A percentile compares a stretch with the other conserved stretches of the same genome.
phyloP scores from a whole-genome alignment of 208 protist species.

The Naegleria lovaniensis region DNA sequence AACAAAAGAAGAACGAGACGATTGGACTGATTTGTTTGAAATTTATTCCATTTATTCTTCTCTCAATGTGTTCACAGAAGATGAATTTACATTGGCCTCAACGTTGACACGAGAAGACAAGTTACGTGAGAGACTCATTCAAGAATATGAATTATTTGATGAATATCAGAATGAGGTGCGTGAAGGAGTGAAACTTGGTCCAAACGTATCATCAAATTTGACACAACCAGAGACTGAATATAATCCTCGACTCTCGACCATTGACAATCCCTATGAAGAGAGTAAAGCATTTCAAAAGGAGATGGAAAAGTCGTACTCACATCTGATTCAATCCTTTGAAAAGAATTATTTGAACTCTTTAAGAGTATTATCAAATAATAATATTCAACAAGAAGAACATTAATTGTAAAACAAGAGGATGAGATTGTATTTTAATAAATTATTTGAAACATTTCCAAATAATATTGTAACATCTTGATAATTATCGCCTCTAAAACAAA shows the following conservation, averaged over 20 bases:
- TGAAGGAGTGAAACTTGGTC: background rate
- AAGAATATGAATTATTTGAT: conserved; percentile 4
- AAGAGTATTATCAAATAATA: too few species aligned
- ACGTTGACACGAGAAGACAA: background rate
- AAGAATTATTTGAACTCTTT: too few species aligned
- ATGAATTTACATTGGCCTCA: background rate
- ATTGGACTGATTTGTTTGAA: background rate
- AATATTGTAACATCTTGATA: too few species aligned
- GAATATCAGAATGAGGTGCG: background rate
- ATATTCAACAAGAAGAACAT: too few species aligned
- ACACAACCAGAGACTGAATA: background rate
- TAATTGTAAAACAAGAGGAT: too few species aligned
- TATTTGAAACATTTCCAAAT: too few species aligned
- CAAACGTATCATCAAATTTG: too few species aligned
- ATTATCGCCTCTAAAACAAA: too few species aligned
- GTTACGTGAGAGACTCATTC: background rate
- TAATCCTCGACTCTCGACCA: background rate
- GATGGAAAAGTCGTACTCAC: background rate
- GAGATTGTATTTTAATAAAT: too few species aligned
- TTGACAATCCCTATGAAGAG: background rate
- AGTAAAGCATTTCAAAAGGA: background rate
- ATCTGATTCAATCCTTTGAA: background rate
- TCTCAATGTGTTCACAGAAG: background rate
- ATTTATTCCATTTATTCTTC: background rate
- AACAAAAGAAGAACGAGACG: background rate